Base-by-base conservation (phyloP, 768 basidiomycete species). In the Lactarius sanguifluus region DNA sequence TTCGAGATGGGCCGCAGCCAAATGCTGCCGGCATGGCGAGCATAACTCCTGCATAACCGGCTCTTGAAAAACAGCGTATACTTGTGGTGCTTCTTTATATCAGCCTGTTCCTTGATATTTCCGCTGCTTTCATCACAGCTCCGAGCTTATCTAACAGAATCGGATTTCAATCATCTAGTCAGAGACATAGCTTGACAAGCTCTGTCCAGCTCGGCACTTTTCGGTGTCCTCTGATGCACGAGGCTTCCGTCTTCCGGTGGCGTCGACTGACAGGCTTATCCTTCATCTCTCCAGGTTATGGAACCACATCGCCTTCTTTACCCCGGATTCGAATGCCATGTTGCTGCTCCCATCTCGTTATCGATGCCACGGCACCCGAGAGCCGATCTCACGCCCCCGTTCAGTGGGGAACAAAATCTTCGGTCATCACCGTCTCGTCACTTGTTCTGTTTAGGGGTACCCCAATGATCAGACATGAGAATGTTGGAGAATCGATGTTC, bases 221-320 rank as follows among this genome's bases (percentile, higher is more conserved):
- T 47, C 59, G 54, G 55, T 61, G 43, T 38, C 55, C 18, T 61
- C 59, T 32, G 60, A 56, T 61, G 45, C 43, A 36, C 18, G 59
- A 25, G 59, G 59, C 41, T 6, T 59, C 18, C 13, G 40, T 54
- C 36, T 23, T 54, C 54, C 23, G 43, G 64, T 60, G 64, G 64
- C 59, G 55, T 47, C 56, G 34, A 32, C 47, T 65, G 59, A 55
- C 58, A 65, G 54, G 59, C 36, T 61, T 61, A 65, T 61, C 65
- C 60, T 66, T 45, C 36, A 61, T 66, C 60, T 57, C 59, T 57
- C 50, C 55, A 60, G 55, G 55, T 52, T 40, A 61, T 59, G 9
- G 38, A 38, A 15, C 40, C 61, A 65, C 47, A 61, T 38, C 61
- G 23, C 55, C 55, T 52, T 64, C 56, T 64, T 56, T 66, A 38